These are phyloP conservation scores for Stachybotrys chartarum DNA, from an alignment of 2,329 filamentous ascomycete genomes.

Conservation along the genomic window DNA sequence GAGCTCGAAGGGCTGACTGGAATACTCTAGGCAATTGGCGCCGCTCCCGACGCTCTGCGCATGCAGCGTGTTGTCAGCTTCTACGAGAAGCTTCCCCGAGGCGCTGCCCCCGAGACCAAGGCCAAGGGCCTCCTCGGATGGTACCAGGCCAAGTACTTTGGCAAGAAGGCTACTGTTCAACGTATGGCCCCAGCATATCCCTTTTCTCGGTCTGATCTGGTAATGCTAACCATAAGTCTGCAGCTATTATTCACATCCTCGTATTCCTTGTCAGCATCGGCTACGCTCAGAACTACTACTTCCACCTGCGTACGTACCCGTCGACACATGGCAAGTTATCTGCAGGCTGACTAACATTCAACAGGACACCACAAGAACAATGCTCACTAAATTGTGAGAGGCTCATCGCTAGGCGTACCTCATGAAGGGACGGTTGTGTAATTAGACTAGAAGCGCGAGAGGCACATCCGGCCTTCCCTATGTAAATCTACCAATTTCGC, in stretches of 20 bases:
- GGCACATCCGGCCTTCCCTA: constrained; percentile 29
- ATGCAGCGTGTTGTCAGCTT: constrained; percentile 98
- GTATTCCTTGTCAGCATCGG: constrained; percentile 71
- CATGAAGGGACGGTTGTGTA: constrained; percentile 27
- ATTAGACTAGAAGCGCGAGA: constrained; percentile 32
- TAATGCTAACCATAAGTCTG: constrained; percentile 12
- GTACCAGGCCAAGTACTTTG: constrained; percentile 91
- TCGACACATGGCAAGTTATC: neutral
- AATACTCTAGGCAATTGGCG: constrained; percentile 70
- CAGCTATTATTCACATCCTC: constrained; percentile 85
- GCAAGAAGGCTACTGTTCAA: constrained; percentile 81
- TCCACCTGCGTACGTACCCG: constrained; percentile 82
- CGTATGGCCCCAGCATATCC: constrained; percentile 53
- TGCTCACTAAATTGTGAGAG: constrained; percentile 64
- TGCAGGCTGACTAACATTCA: constrained; percentile 9
- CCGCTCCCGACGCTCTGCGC: constrained; percentile 88
- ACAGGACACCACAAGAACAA: constrained; percentile 99
- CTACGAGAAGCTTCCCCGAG: constrained; percentile 97
- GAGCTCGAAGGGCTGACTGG: constrained; percentile 18
- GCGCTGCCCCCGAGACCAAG: constrained; percentile 77
- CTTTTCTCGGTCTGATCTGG: constrained; percentile 7
- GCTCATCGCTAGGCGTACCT: constrained; percentile 14
- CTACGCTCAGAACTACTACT: constrained; percentile 99
- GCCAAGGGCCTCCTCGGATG: constrained; percentile 74
- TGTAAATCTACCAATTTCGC: constrained; percentile 18